Conservation (phyloP, 2,329 filamentous ascomycete genomes). For the Epichloe bromicola region DNA sequence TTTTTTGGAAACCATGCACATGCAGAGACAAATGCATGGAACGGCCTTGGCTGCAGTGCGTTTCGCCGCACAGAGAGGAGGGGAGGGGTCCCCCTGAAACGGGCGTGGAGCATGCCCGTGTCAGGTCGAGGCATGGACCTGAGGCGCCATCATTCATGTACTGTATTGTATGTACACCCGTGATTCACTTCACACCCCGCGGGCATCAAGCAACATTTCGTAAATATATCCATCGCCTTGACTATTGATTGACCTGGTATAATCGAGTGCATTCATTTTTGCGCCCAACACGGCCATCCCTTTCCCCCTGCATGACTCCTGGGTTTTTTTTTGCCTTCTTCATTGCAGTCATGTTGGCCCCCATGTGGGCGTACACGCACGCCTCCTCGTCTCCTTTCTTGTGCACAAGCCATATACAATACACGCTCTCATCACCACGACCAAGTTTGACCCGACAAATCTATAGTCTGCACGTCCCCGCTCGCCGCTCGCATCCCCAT, state of each 20-base stretch:
- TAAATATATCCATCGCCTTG: not conserved
- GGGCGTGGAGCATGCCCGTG: too few species aligned
- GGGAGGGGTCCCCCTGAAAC: too few species aligned
- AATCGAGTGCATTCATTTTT: not conserved
- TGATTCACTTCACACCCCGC: too few species aligned
- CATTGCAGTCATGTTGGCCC: not conserved
- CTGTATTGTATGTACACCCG: too few species aligned
- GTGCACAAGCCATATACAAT: not conserved
- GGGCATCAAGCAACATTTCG: not conserved
- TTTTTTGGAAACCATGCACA: too few species aligned
- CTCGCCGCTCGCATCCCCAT: too few species aligned
- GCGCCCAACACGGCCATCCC: not conserved
- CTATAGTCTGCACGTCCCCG: not conserved
- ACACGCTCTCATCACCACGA: not conserved
- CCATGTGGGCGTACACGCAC: not conserved
- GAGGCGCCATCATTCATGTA: too few species aligned
- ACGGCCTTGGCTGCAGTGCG: too few species aligned
- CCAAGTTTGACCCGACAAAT: not conserved
- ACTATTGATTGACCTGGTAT: conserved; percentile 1
- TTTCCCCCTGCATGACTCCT: not conserved
- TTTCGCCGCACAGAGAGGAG: too few species aligned
- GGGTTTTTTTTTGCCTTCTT: not conserved
- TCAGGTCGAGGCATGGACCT: too few species aligned
- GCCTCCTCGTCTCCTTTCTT: not conserved
- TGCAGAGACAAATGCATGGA: too few species aligned